Percentiles rank a stretch among this genome's conserved stretches.
Conservation (phyloP, 192 early-diverging fungal species). For the Entomortierella beljakovae region DNA sequence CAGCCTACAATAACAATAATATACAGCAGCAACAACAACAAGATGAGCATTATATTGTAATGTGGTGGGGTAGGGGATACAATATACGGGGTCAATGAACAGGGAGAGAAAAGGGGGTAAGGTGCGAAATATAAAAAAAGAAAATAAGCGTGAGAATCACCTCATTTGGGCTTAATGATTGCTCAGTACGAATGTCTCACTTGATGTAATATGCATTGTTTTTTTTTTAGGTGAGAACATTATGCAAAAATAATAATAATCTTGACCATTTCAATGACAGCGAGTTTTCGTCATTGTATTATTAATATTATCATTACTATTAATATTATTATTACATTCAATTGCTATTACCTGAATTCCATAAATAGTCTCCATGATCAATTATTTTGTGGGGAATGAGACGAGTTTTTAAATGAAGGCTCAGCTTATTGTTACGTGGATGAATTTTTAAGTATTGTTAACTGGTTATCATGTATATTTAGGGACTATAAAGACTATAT, state of each 20-base stretch:
- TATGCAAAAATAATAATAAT: too few species aligned
- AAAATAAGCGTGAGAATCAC: not conserved
- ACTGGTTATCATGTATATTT: too few species aligned
- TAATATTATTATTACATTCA: too few species aligned
- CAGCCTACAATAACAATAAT: conserved; percentile 31
- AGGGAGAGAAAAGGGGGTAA: not conserved
- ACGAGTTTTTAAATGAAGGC: not conserved
- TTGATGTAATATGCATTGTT: not conserved
- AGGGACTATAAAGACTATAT: too few species aligned
- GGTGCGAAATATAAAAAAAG: not conserved
- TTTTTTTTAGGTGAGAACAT: not conserved
- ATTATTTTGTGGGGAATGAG: not conserved
- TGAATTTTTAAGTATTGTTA: too few species aligned
- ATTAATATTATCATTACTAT: too few species aligned
- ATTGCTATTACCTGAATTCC: conserved; percentile 50
- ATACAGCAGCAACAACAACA: too few species aligned
- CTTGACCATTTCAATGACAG: too few species aligned
- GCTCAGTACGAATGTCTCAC: not conserved
- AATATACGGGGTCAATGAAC: not conserved
- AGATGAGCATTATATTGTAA: not conserved
- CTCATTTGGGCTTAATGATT: not conserved
- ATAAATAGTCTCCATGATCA: conserved; percentile 46
- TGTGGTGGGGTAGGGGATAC: not conserved
- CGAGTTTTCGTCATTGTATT: too few species aligned
- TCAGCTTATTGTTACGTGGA: too few species aligned